Conservation (phyloP, 139 green algal genomes). For the Picochlorum sp. region DNA sequence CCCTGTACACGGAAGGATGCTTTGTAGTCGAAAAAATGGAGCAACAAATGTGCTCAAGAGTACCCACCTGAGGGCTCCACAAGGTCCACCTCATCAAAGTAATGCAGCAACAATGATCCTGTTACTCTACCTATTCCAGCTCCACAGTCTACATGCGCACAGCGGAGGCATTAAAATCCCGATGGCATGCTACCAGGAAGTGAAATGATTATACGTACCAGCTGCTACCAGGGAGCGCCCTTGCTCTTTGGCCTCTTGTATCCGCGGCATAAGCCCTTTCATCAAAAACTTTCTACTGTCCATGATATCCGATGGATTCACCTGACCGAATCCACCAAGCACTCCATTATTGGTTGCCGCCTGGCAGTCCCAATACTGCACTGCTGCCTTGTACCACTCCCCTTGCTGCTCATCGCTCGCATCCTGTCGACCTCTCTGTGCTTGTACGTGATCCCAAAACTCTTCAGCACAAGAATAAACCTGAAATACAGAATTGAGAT, state of each 20-base stretch:
- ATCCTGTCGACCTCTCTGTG: background rate
- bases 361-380: conserved; percentile 54
- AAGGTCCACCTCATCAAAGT: conserved; percentile 84
- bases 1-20: background rate
- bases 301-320: conserved; percentile 63
- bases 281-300: conserved; percentile 62
- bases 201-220: background rate
- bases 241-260: conserved; percentile 38
- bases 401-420: background rate
- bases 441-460: background rate
- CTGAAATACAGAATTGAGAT: no score
- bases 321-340: conserved; percentile 72
- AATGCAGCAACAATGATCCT: conserved; percentile 74
- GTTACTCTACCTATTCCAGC: conserved; percentile 86
- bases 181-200: background rate
- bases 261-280: conserved; percentile 39
- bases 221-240: conserved; percentile 35
- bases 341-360: conserved; percentile 69
- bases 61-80: conserved; percentile 56
- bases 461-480: no score
- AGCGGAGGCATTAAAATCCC: background rate
- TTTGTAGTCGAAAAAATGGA: no score
- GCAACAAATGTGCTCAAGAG: background rate
- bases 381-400: conserved; percentile 2
- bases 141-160: conserved; percentile 65